Evolutionary conservation across 495 filamentous ascomycete species (phyloP), one percentile per base, ranked within the genome.

Genomic region (Diplogelasinospora grovesii): DNA sequence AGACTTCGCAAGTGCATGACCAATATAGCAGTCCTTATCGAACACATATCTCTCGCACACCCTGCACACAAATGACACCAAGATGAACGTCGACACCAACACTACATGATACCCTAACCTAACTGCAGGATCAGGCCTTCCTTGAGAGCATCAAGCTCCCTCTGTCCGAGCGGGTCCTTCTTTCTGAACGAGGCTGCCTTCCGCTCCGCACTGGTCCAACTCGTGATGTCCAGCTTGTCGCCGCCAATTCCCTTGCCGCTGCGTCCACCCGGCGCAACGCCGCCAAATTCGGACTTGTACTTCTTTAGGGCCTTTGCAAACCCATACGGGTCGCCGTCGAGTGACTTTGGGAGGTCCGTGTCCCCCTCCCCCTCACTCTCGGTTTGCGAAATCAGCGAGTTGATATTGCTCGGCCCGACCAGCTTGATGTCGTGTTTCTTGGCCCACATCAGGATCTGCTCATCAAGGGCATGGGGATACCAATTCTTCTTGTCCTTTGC

Each of bases 151-250:
- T 59, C 52, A 9, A 60, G 38, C 25, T 56, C 46, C 14, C 41
- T 43, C 48, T 47, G 52, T 10, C 32, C 32, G 3, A 65, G 20
- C 8, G 61, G 59, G 27, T 63, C 61, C 36, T 55, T 63, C 2
- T 46, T 36, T 8, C 2, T 21, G 22, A 42, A 38, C 8, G 38
- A 13, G 15, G 42, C 39, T 13, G 3, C 39, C 48, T 59, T 61
- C 24, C 63, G 49, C 44, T 52, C 36, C 3, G 48, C 46, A 20
- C 52, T 44, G 9, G 48, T 36, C 61, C 53, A 59, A 1, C 57
- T 54, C 1, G 61, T 66, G 36, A 64, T 53, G 22, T 66, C 63
- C 11, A 61, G 31, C 2, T 22, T 13, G 36, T 66, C 63, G 3
- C 63, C 63, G 6, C 61, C 61, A 11, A 66, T 63, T n/a, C 32